Base-by-base conservation (phyloP, 1,284 basidiomycete species). In the Boletus semigastroideus region DNA sequence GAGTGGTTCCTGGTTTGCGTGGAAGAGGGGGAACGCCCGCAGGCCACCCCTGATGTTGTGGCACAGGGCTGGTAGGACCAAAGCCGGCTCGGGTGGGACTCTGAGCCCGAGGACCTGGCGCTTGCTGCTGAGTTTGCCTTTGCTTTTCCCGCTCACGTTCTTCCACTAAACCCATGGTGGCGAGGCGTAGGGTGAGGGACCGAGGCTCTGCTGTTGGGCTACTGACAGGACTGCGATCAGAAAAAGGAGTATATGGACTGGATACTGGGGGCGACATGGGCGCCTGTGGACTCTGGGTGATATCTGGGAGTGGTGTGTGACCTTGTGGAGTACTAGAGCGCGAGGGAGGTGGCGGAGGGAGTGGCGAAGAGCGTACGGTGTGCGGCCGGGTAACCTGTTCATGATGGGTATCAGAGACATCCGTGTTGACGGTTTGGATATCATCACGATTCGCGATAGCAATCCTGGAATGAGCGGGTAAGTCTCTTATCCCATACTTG, bases 1-100 rank as follows among this genome's bases (percentile, higher is more conserved):
- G 62, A 22, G 46, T 28, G n/a, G 43, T 56, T 36, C 58, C 60
- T 28, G 68, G 66, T 28, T 59, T 49, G 6, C 61, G 68, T 28
- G 68, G 68, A 42, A 67, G 63, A 46, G 65, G 68, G 16, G 68
- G 59, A 14, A 69, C 41, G 31, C 57, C 68, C 34, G 53, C n/a
- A 7, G 59, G 57, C 65, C 65, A 68, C 8, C 41, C 52, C 4
- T 60, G 60, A 4, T 49, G 58, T 44, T 55, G 63, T 25, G 54
- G 66, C 6, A 58, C 48, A 22, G 57, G 59, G 27, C 57, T 64
- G 10, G 49, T 28, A 27, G 59, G 47, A 36, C 49, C 44, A 41
- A 47, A 34, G 16, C 31, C 16, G 3, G 43, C 20, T 25, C 51
- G 55, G 25, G 34, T 31, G 47, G 58, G 53, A 43, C 58, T 59